Evolutionary conservation across 2,329 filamentous ascomycete genomes (phyloP).

Genomic region (Bipolaris zeicola): DNA sequence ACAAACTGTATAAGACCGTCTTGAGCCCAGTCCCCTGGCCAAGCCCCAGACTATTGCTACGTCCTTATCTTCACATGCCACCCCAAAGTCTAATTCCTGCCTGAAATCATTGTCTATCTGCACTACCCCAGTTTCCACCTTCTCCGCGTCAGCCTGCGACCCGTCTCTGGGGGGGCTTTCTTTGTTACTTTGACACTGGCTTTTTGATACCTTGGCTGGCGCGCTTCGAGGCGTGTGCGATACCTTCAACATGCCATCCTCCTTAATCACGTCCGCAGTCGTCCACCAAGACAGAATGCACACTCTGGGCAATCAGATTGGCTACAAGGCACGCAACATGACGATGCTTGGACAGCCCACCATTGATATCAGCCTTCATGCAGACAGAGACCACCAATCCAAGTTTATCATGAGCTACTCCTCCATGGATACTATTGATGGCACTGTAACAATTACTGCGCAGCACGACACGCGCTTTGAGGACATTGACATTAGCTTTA

Average conservation of each 20-base stretch:
- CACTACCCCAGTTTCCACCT: constrained; percentile 14
- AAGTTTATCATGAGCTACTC: constrained; percentile 57
- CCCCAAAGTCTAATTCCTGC: constrained; percentile 5
- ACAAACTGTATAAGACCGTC: constrained; percentile 26
- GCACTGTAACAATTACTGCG: constrained; percentile 57
- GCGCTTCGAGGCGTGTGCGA: constrained; percentile 17
- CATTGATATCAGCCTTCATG: constrained; percentile 51
- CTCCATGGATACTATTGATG: constrained; percentile 63
- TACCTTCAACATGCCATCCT: constrained; percentile 28
- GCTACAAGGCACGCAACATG: constrained; percentile 43
- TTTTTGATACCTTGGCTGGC: constrained; percentile 12
- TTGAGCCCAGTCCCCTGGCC: constrained; percentile 7
- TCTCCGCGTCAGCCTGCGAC: constrained; percentile 26
- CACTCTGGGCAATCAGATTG: constrained; percentile 40
- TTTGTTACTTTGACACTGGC: constrained; percentile 16
- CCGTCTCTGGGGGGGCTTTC: neutral
- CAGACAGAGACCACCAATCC: constrained; percentile 36
- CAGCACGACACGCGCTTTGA: constrained; percentile 62
- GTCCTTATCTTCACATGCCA: constrained; percentile 11
- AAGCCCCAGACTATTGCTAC: neutral
- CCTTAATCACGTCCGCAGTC: constrained; percentile 23
- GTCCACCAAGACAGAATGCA: constrained; percentile 37
- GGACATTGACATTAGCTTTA: constrained; percentile 63
- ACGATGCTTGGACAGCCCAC: constrained; percentile 45
- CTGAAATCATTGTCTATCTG: neutral